Evolutionary conservation across 768 basidiomycete genomes (phyloP).

Genomic region (Lactarius tabidus): DNA sequence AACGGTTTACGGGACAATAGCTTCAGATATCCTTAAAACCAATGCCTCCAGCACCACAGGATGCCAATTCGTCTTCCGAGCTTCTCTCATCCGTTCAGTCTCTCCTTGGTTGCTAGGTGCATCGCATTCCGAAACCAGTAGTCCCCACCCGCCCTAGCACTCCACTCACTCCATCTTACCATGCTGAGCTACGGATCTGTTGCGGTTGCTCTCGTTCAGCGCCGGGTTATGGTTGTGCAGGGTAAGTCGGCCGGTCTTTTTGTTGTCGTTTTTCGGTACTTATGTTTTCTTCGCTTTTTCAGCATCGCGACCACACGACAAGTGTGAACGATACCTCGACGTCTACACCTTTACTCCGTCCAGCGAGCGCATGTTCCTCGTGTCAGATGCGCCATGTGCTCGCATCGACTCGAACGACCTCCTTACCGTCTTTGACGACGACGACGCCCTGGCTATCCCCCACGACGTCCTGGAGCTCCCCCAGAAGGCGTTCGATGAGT

Average conservation of each 20-base stretch:
- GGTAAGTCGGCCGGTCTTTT: conserved; percentile 37
- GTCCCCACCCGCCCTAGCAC: neutral
- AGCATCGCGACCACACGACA: conserved; percentile 56
- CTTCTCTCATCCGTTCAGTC: neutral
- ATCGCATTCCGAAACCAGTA: neutral
- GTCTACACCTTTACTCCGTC: conserved; percentile 64
- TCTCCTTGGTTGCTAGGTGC: neutral
- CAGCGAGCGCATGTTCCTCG: conserved; percentile 62
- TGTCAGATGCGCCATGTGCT: conserved; percentile 53
- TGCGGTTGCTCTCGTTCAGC: conserved; percentile 66
- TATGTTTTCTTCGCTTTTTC: neutral
- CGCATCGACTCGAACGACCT: conserved; percentile 59
- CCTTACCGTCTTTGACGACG: conserved; percentile 52
- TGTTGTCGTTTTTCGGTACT: neutral
- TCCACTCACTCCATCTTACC: neutral
- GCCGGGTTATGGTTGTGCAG: conserved; percentile 65
- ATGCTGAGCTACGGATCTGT: conserved; percentile 45
- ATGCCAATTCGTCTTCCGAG: neutral
- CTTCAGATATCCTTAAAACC: neutral
- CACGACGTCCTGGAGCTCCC: conserved; percentile 64
- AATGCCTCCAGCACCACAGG: neutral
- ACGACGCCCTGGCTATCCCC: conserved; percentile 32
- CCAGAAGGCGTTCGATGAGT: conserved; percentile 54
- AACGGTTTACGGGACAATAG: conserved; percentile 22
- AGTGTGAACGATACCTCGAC: conserved; percentile 56